These are phyloP conservation scores for Chlorella sp. DNA, from an alignment of 139 green algal species.

Conservation along the genomic window DNA sequence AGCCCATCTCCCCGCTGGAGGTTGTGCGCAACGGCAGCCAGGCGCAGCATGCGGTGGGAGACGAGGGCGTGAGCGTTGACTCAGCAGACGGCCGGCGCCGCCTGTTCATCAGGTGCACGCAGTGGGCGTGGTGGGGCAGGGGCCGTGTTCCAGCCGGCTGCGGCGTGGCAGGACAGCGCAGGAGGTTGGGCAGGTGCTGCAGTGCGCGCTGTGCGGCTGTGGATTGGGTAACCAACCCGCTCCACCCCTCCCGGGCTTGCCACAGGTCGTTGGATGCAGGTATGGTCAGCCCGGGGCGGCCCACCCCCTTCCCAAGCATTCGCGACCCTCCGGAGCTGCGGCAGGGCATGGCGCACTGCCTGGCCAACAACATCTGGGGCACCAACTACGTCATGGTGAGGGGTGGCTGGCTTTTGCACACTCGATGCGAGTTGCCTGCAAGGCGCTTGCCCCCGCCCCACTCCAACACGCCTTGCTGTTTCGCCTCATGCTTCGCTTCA, in stretches of 20 bases:
- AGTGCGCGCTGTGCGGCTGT: neutral
- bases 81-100: neutral
- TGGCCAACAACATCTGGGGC: conserved; percentile 65
- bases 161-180: neutral
- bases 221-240: neutral
- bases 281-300: conserved; percentile 52
- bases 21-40: conserved; percentile 69
- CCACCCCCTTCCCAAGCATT: conserved; percentile 49
- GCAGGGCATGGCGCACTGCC: conserved; percentile 50
- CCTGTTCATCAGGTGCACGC: conserved; percentile 39
- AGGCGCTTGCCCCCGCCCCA: neutral
- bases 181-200: neutral
- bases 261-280: conserved; percentile 56
- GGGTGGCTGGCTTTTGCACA: too few relatives aligned
- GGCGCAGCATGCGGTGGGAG: conserved; percentile 55
- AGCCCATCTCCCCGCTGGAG: conserved; percentile 49
- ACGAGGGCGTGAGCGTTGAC: conserved; percentile 49
- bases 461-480: neutral
- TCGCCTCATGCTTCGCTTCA: neutral
- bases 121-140: neutral
- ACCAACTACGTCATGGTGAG: neutral
- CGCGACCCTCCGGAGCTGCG: conserved; percentile 42
- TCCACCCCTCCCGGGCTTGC: neutral
- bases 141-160: neutral
- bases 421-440: too few relatives aligned